Evolutionary conservation across 768 basidiomycete species (phyloP), one percentile per base, ranked within the genome.

Genomic region (Ramaria rubella): DNA sequence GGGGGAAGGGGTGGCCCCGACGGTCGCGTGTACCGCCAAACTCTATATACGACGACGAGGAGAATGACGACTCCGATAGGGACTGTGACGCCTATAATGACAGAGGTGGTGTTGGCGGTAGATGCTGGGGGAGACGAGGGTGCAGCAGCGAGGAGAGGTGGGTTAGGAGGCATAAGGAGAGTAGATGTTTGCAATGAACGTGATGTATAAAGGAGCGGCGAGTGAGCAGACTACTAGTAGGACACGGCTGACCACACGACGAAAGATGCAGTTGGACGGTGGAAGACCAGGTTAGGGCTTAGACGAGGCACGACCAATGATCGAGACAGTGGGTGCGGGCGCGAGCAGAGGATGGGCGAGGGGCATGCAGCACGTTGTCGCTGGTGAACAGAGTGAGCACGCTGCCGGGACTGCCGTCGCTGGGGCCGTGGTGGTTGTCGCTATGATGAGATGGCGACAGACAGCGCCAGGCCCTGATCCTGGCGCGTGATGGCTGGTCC

Each of bases 1-100:
- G 82, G 85, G 0, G 85, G 86, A 0, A 86, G 72, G 3, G 86
- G 85, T 0, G 65, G 70, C 1, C 64, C 58, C 9, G 67, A 60
- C 29, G 59, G 58, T 21, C 66, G 68, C 24, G 68, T 64, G 26
- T 63, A 71, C 15, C 50, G 61, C 44, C 72, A 71, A 36, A 70
- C 70, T 52, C 78, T 55, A 59, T 75, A 55, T 15, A 72, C 71
- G 64, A 67, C 67, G 45, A 78, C 61, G 56, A 75, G 59, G 58
- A 77, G 45, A 50, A 73, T 49, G 60, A 72, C 44, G 60, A 76
- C 54, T 53, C 77, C 55, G 34, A 70, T 69, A 31, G 69, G 78
- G 58, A 81, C 68, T 45, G 67, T 67, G 44, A 69, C 75, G 54
- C 71, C 72, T 60, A 34, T 34, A 26, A 54, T 43, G n/a, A 80